Evolutionary conservation across 345 rosid genomes (phyloP).

Genomic region (Odontarrhena argentea): DNA sequence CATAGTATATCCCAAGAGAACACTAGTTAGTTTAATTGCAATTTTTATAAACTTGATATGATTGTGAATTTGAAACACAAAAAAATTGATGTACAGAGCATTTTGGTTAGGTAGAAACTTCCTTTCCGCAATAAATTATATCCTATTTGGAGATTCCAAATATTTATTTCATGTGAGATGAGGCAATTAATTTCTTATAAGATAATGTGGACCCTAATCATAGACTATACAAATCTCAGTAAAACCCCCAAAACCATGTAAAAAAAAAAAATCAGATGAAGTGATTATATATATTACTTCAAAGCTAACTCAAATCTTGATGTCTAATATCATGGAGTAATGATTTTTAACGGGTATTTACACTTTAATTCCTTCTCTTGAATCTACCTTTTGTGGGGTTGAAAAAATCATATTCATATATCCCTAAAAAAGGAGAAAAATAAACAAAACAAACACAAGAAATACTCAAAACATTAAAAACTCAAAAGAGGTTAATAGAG

Average conservation of each 20-base stretch:
- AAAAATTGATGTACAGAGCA: not conserved
- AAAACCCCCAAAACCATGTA: not conserved
- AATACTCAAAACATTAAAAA: conserved; percentile 12
- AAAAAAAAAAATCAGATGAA: no score
- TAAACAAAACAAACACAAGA: not conserved
- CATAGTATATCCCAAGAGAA: not conserved
- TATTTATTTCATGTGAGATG: not conserved
- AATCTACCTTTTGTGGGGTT: conserved; percentile 33
- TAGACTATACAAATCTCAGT: no score
- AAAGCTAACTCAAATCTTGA: conserved; percentile 24
- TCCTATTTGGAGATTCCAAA: conserved; percentile 13
- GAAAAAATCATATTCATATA: conserved; percentile 14
- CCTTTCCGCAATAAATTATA: conserved; percentile 10
- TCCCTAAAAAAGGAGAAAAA: conserved; percentile 5
- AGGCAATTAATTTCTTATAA: not conserved
- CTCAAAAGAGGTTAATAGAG: conserved; percentile 17
- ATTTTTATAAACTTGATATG: not conserved
- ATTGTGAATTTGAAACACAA: conserved; percentile 1
- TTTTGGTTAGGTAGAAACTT: conserved; percentile 11
- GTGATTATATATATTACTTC: not conserved
- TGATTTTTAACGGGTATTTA: conserved; percentile 6
- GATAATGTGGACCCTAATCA: no score
- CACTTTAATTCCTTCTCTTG: conserved; percentile 19
- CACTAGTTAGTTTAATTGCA: conserved; percentile 11
- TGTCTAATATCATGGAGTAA: conserved; percentile 7